Percentiles rank a stretch among this genome's conserved stretches.
phyloP scores from a whole-genome alignment of 306 rosid species.

The Arachis hypogaea region DNA sequence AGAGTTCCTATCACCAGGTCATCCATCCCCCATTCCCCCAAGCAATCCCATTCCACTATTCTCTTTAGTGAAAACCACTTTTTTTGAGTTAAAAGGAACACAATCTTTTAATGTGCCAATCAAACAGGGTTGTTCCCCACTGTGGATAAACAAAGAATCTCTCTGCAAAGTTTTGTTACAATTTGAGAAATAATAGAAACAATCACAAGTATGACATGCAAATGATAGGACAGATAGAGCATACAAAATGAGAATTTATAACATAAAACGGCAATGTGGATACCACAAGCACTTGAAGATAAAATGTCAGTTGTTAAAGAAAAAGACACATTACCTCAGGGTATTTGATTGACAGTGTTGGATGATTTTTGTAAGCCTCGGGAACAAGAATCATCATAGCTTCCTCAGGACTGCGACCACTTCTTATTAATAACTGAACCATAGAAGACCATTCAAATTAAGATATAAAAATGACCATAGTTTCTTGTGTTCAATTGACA shows the following conservation, averaged over 20 bases:
- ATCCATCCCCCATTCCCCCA: neutral
- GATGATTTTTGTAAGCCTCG: conserved; percentile 97
- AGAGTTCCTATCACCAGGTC: neutral
- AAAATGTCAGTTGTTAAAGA: conserved; percentile 14
- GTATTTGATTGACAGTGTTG: conserved; percentile 83
- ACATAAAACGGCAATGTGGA: neutral
- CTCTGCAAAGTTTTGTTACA: neutral
- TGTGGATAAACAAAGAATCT: neutral
- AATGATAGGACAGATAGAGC: conserved; percentile 4
- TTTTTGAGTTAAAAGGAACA: conserved; percentile 2
- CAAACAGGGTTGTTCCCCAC: conserved; percentile 1
- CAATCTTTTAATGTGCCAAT: neutral
- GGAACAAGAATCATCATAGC: conserved; percentile 98
- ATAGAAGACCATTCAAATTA: conserved; percentile 40
- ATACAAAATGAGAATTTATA: conserved; percentile 16
- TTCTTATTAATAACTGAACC: conserved; percentile 79
- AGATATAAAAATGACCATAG: conserved; percentile 30
- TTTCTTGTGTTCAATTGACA: conserved; percentile 26
- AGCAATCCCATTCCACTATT: conserved; percentile 4
- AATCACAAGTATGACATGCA: conserved; percentile 26
- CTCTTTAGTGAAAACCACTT: neutral
- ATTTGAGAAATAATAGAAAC: conserved; percentile 24
- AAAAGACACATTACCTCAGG: conserved; percentile 72
- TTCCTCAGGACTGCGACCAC: conserved; percentile 96
- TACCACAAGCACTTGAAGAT: conserved; percentile 10